phyloP scores from a whole-genome alignment of 2,329 filamentous ascomycete genomes.

The Colletotrichum lupini region DNA sequence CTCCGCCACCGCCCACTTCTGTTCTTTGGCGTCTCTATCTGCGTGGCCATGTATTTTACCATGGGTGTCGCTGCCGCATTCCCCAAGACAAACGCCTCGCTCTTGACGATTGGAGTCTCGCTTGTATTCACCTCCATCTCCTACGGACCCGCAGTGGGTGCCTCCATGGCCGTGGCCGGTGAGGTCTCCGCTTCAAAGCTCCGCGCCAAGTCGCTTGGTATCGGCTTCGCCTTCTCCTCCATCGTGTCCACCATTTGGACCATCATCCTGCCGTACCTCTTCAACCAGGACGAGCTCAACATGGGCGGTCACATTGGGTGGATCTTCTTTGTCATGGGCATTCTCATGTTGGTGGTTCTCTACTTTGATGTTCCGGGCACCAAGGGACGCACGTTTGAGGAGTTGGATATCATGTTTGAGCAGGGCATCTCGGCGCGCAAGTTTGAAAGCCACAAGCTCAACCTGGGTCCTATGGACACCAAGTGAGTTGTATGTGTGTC shows the following conservation, averaged over 20 bases:
- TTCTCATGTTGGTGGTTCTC: slow-evolving; percentile 40
- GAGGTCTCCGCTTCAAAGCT: slow-evolving; percentile 32
- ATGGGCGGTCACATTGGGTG: slow-evolving; percentile 54
- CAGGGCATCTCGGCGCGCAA: slow-evolving; percentile 28
- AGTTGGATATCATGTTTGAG: slow-evolving; percentile 44
- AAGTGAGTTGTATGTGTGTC: slow-evolving; percentile 1
- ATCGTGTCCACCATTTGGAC: slow-evolving; percentile 34
- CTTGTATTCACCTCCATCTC: slow-evolving; percentile 37
- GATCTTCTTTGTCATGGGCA: slow-evolving; percentile 48
- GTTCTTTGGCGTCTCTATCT: slow-evolving; percentile 37
- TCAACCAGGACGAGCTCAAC: slow-evolving; percentile 45
- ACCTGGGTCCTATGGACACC: slow-evolving; percentile 20
- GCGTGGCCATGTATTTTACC: slow-evolving; percentile 36
- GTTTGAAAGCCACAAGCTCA: slow-evolving; percentile 29
- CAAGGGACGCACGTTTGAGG: slow-evolving; percentile 43
- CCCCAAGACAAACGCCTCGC: slow-evolving; percentile 29
- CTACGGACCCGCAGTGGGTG: slow-evolving; percentile 38
- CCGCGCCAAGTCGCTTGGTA: slow-evolving; percentile 30
- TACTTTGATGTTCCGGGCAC: slow-evolving; percentile 46
- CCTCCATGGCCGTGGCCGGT: slow-evolving; percentile 35
- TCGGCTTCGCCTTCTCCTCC: slow-evolving; percentile 28
- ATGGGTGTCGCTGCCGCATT: slow-evolving; percentile 39
- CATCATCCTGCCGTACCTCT: slow-evolving; percentile 43
- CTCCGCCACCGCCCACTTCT: slow-evolving; percentile 39
- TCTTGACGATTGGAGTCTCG: slow-evolving; percentile 37